Evolutionary conservation across 257 asterid genomes (phyloP).

Genomic region (Solanum tacnaense): DNA sequence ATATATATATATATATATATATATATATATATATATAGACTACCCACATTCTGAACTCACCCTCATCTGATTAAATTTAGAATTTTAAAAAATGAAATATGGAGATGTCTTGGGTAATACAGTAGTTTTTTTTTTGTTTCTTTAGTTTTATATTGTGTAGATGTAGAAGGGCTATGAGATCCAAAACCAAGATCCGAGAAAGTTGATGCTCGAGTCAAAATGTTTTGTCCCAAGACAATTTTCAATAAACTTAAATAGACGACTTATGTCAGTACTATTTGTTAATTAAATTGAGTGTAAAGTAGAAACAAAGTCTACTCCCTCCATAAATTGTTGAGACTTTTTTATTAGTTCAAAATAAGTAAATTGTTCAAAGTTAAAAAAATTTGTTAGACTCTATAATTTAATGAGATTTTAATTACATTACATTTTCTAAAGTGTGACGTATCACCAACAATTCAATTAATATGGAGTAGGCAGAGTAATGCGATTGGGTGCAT

Average conservation of each 20-base stretch:
- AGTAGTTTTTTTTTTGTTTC: background rate
- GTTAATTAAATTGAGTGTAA: background rate
- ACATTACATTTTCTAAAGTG: too few relatives aligned
- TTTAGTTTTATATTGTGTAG: background rate
- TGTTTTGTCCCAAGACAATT: constrained; percentile 4
- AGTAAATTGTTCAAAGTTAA: too few relatives aligned
- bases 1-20: too few relatives aligned
- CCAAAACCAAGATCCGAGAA: constrained; percentile 5
- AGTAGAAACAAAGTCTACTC: background rate
- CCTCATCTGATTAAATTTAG: background rate
- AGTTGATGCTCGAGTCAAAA: background rate
- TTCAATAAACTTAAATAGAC: background rate
- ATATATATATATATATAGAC: background rate
- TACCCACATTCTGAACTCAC: background rate
- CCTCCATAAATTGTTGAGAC: background rate
- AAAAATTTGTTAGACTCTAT: fast-evolving
- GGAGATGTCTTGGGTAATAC: background rate
- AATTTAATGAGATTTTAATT: background rate
- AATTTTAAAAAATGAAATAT: background rate
- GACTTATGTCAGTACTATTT: background rate
- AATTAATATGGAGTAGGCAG: background rate
- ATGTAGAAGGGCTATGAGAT: background rate
- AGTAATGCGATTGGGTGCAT: background rate
- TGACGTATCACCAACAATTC: background rate
- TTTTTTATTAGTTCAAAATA: too few relatives aligned